Base-by-base conservation (phyloP, 805 yeast genomes). In the Candida wancherniae region DNA sequence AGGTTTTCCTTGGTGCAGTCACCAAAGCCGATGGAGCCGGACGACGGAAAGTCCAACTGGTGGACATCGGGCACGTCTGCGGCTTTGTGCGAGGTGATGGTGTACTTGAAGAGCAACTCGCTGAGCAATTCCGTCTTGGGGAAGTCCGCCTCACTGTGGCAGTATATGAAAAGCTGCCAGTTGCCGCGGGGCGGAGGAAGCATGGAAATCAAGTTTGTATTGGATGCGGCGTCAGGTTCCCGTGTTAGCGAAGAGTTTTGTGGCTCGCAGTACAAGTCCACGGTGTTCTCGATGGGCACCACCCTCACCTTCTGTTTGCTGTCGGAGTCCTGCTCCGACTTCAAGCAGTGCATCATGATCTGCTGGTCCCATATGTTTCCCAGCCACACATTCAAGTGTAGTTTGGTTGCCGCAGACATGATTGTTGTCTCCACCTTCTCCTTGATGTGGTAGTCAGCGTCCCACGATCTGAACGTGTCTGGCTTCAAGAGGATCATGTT, bases 361-460 rank as follows among this genome's bases (percentile, higher is more conserved):
- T 77, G 79, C 49, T 67, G 75, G 53, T 88, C 95, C 42, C 84
- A 75, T 1, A 77, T 62, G 49, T 88, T 90, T 2, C 97, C 97
- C 30, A 81, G 67, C 88, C 90, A 88, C 5, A 87, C 72, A 28
- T 73, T 65, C 6, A 55, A 47, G 22, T 40, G 34, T 1, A 84
- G 60, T 9, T 65, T 70, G 0, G 92, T 73, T 0, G 94, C 94
- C 7, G 84, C 68, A 1, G 95, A 80, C 88, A 88, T 82, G 49
- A 74, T 75, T 1, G 86, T 67, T 30, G 86, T 80, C 53, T 88
- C 96, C n/a, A 83, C 63, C 38, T 82, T 76, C 53, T 88, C 97
- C 47, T 82, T 76, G 40, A 75, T 68, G 13, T 72, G 63, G 47
- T 79, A 77, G 45, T 84, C 83, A 16, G 71, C 63, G 43, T 80